Conservation (phyloP, 2,329 filamentous ascomycete species). For the Lachnellula hyalina region DNA sequence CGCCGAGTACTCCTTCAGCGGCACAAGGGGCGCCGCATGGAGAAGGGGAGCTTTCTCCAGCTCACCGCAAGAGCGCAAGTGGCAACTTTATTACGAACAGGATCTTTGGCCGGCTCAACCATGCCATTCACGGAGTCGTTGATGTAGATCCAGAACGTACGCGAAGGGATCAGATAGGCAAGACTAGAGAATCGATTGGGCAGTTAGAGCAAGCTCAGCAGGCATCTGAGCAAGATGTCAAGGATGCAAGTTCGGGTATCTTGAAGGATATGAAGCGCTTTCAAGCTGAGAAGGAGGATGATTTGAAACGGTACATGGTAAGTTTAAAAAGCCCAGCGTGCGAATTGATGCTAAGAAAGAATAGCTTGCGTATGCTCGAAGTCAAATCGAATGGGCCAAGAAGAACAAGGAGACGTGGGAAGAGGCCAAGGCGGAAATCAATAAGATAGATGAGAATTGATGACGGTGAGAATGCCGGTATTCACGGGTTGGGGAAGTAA, state of each 20-base stretch:
- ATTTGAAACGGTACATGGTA: conserved; percentile 93
- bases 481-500: conserved; percentile 12
- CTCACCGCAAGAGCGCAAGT: conserved; percentile 75
- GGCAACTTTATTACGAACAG: conserved; percentile 89
- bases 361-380: conserved; percentile 66
- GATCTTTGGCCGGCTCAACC: conserved; percentile 90
- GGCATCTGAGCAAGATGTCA: conserved; percentile 85
- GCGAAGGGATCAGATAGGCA: conserved; percentile 86
- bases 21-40: conserved; percentile 63
- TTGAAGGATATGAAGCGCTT: conserved; percentile 88
- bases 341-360: conserved; percentile 16
- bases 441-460: conserved; percentile 54
- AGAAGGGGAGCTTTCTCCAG: conserved; percentile 38
- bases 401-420: conserved; percentile 70
- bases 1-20: conserved; percentile 62
- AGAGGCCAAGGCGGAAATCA: conserved; percentile 64
- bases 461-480: conserved; percentile 3
- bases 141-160: conserved; percentile 95
- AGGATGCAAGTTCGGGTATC: conserved; percentile 83
- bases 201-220: conserved; percentile 88
- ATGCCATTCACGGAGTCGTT: conserved; percentile 92
- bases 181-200: conserved; percentile 81
- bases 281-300: conserved; percentile 92
- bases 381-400: conserved; percentile 70
- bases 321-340: conserved; percentile 32